phyloP scores from a whole-genome alignment of 495 filamentous ascomycete species.

The Tuber brumale region DNA sequence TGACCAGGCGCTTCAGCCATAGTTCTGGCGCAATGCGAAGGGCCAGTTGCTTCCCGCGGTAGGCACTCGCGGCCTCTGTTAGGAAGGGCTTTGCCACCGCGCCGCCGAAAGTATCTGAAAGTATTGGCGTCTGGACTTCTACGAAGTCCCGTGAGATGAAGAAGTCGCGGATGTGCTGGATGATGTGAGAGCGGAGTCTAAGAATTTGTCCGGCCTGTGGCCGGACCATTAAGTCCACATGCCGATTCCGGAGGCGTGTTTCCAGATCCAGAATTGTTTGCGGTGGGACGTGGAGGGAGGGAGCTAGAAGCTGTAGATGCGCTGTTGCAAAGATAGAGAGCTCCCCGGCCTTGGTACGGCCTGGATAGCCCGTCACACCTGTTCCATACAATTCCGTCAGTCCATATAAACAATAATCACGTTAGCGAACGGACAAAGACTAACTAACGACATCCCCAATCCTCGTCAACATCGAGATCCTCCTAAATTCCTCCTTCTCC shows the following conservation, averaged over 20 bases:
- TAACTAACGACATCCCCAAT: conserved; percentile 74
- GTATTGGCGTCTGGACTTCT: conserved; percentile 84
- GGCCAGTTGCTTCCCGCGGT: conserved; percentile 60
- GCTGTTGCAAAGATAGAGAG: conserved; percentile 63
- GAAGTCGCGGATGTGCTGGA: conserved; percentile 66
- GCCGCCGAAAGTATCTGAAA: conserved; percentile 68
- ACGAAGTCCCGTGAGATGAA: conserved; percentile 64
- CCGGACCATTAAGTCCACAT: conserved; percentile 77
- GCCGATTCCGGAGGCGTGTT: conserved; percentile 58
- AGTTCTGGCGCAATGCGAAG: conserved; percentile 87
- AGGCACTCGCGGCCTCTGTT: conserved; percentile 61
- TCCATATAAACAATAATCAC: conserved; percentile 17
- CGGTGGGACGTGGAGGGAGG: conserved; percentile 69
- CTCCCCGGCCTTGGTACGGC: conserved; percentile 65
- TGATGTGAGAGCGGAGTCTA: conserved; percentile 64
- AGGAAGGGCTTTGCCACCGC: conserved; percentile 80
- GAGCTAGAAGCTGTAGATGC: conserved; percentile 65
- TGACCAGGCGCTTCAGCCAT: conserved; percentile 85
- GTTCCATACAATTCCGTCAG: conserved; percentile 29
- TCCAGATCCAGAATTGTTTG: conserved; percentile 55
- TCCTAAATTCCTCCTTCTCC: conserved; percentile 51
- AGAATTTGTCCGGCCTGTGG: conserved; percentile 58
- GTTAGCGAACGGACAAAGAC: conserved; percentile 40
- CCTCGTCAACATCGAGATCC: conserved; percentile 53
- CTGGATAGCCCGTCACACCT: conserved; percentile 66